Percentiles rank a stretch among this genome's conserved stretches.
Evolutionary conservation across 306 rosid species (phyloP).

Genomic region (Prunus persica): Prunus_persica_NCBIv2 NC_034012.1:23239501-23240000

Average conservation of each 20-base stretch:
- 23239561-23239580: too few species aligned
- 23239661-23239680: background rate
- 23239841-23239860: conserved; percentile 5
- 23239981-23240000: background rate
- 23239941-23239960: conserved; percentile 15
- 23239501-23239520: too few species aligned
- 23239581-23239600: too few species aligned
- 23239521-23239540: too few species aligned
- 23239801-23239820: background rate
- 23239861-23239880: background rate
- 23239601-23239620: too few species aligned
- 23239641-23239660: background rate
- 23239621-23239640: background rate
- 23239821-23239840: background rate
- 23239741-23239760: background rate
- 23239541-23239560: too few species aligned
- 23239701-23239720: background rate
- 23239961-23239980: background rate
- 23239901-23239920: conserved; percentile 28
- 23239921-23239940: background rate
- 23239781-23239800: background rate
- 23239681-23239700: background rate
- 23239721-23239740: background rate
- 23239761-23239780: background rate
- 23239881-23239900: conserved; percentile 4